Percentiles rank a stretch among this genome's conserved stretches.
These are phyloP conservation scores for Aristolochia fimbriata DNA, from an alignment of 164 flowering plant genomes.

Conservation along the genomic window DNA sequence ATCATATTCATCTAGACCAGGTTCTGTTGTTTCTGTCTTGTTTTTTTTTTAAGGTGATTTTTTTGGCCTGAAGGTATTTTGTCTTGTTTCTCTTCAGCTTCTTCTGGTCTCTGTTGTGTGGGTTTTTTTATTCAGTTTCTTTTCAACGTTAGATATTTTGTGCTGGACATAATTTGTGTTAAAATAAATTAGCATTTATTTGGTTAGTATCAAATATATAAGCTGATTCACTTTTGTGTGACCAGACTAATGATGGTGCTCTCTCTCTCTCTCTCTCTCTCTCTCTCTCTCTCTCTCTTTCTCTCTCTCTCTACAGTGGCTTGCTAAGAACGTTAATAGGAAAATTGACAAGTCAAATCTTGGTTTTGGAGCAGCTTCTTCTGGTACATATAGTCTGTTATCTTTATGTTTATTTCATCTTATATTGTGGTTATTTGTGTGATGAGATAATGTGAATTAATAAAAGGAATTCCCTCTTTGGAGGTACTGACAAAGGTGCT, in stretches of 20 bases:
- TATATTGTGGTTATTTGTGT: constrained; percentile 2
- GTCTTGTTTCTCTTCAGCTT: too few relatives aligned
- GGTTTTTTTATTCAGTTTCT: too few relatives aligned
- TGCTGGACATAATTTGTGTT: too few relatives aligned
- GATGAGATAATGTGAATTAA: not conserved
- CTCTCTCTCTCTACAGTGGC: constrained; percentile 49
- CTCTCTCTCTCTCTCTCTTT: constrained; percentile 8
- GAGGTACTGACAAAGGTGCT: constrained; percentile 33
- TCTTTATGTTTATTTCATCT: constrained; percentile 1
- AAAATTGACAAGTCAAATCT: constrained; percentile 45
- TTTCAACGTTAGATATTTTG: too few relatives aligned
- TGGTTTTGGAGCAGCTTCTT: constrained; percentile 35
- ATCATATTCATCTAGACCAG: too few relatives aligned
- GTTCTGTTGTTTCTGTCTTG: too few relatives aligned
- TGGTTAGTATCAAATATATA: not conserved
- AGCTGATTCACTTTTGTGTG: not conserved
- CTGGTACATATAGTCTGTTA: constrained; percentile 46
- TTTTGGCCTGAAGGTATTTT: too few relatives aligned
- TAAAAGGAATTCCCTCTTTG: constrained; percentile 3
- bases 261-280: not conserved
- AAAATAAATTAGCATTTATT: not conserved
- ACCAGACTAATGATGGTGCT: not conserved
- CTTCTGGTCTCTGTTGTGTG: too few relatives aligned
- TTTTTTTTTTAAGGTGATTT: too few relatives aligned
- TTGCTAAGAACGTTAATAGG: constrained; percentile 52